A percentile compares a stretch with the other conserved stretches of the same genome.
These are phyloP conservation scores for Oryza rufipogon DNA, from an alignment of 176 grass and related monocot species.

Conservation along the genomic window DNA sequence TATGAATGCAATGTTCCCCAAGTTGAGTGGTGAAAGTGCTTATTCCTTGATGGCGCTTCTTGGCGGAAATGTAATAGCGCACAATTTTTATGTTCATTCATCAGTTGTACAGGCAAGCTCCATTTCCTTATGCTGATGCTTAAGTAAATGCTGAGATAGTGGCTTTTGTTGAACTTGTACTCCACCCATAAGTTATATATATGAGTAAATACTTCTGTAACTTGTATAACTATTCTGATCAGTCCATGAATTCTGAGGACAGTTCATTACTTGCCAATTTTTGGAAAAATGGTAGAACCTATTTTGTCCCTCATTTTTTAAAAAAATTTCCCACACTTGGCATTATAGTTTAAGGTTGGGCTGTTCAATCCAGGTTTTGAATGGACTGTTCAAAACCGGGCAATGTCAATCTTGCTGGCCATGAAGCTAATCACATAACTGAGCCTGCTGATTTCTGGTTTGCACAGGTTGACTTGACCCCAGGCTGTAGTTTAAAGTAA, in stretches of 20 bases:
- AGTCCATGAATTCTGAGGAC: background rate
- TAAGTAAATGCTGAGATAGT: background rate
- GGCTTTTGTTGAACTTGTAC: background rate
- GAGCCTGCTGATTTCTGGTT: too few species aligned
- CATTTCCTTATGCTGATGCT: background rate
- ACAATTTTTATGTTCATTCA: conserved; percentile 87
- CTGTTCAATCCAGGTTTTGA: too few species aligned
- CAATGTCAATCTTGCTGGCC: too few species aligned
- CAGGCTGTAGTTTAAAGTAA: background rate
- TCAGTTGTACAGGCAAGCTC: conserved; percentile 66
- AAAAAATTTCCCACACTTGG: background rate
- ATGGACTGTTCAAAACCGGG: too few species aligned
- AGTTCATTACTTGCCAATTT: background rate
- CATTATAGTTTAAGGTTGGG: background rate
- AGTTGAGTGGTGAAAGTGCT: conserved; percentile 78
- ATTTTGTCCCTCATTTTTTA: background rate
- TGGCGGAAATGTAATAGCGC: conserved; percentile 78
- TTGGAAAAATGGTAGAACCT: background rate
- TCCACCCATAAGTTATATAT: background rate
- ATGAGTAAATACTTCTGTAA: background rate
- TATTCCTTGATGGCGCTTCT: conserved; percentile 90
- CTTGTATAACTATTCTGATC: background rate
- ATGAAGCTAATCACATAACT: too few species aligned
- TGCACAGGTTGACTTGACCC: too few species aligned
- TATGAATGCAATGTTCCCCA: conserved; percentile 78